Percentiles rank a stretch among this genome's conserved stretches.
Evolutionary conservation across 306 rosid genomes (phyloP).

Genomic region (Cucumis hystrix): DNA sequence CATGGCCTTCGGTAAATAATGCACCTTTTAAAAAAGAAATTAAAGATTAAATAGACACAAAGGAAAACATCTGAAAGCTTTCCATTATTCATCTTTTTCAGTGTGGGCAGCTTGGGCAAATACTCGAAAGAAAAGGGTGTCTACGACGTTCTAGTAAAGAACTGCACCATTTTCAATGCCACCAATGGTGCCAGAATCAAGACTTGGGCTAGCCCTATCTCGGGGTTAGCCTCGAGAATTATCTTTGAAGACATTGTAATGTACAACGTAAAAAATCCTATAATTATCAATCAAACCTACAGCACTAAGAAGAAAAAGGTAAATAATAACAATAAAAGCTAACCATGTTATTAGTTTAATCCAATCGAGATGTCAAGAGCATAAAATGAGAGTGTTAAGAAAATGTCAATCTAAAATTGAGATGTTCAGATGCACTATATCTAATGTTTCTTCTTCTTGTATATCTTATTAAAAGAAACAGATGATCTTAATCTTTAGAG

Average conservation of each 20-base stretch:
- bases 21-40: too few relatives aligned
- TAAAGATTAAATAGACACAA: neutral
- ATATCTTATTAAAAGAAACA: too few relatives aligned
- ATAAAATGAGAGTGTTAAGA: too few relatives aligned
- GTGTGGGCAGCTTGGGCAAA: slow-evolving; percentile 66
- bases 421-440: too few relatives aligned
- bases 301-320: slow-evolving; percentile 7
- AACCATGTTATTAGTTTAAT: too few relatives aligned
- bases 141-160: slow-evolving; percentile 13
- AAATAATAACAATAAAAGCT: neutral
- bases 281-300: slow-evolving; percentile 50
- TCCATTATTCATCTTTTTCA: neutral
- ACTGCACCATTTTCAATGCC: slow-evolving; percentile 42
- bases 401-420: too few relatives aligned
- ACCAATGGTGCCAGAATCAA: slow-evolving; percentile 73
- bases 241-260: slow-evolving; percentile 30
- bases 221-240: slow-evolving; percentile 28
- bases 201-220: slow-evolving; percentile 19
- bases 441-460: too few relatives aligned
- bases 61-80: neutral
- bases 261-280: slow-evolving; percentile 34
- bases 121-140: slow-evolving; percentile 28
- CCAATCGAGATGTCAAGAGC: too few relatives aligned
- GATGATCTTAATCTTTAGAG: neutral
- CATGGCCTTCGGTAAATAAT: slow-evolving; percentile 38